phyloP scores from a whole-genome alignment of 805 yeast species.

The Starmerella scarabaei region DNA sequence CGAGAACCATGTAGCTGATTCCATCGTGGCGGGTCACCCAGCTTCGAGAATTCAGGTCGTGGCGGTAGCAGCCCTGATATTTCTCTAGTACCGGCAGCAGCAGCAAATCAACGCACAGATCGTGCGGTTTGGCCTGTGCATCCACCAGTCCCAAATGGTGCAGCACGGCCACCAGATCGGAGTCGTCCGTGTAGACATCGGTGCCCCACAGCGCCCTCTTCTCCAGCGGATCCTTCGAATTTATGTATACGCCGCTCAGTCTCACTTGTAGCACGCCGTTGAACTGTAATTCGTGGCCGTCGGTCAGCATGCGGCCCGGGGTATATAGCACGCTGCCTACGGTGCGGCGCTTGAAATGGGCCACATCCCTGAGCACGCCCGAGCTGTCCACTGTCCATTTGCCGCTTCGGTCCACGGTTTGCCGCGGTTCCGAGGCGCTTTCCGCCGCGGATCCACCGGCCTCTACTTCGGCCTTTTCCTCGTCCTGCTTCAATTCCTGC shows the following conservation, averaged over 20 bases:
- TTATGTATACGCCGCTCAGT: conserved; percentile 37
- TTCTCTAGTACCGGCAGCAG: conserved; percentile 55
- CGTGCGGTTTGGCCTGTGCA: conserved; percentile 30
- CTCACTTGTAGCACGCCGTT: conserved; percentile 40
- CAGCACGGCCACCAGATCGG: conserved; percentile 63
- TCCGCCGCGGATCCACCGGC: neutral
- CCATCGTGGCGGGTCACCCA: conserved; percentile 76
- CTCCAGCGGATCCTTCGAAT: conserved; percentile 28
- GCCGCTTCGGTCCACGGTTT: too few species aligned
- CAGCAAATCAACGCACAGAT: conserved; percentile 44
- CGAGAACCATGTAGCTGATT: conserved; percentile 46
- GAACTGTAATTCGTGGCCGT: conserved; percentile 23
- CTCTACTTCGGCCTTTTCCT: neutral
- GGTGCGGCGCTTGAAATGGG: conserved; percentile 33
- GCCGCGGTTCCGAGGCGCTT: neutral
- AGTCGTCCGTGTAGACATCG: conserved; percentile 86
- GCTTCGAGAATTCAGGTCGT: conserved; percentile 59
- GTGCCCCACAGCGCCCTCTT: conserved; percentile 74
- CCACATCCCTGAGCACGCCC: conserved; percentile 32
- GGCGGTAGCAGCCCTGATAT: conserved; percentile 53
- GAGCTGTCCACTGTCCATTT: conserved; percentile 30
- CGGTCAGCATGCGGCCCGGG: conserved; percentile 21
- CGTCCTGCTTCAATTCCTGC: neutral
- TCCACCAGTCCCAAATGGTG: conserved; percentile 48
- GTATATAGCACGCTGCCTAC: conserved; percentile 46